Base-by-base conservation (phyloP, 2,329 filamentous ascomycete species). In the Plenodomus biglobosus region DNA sequence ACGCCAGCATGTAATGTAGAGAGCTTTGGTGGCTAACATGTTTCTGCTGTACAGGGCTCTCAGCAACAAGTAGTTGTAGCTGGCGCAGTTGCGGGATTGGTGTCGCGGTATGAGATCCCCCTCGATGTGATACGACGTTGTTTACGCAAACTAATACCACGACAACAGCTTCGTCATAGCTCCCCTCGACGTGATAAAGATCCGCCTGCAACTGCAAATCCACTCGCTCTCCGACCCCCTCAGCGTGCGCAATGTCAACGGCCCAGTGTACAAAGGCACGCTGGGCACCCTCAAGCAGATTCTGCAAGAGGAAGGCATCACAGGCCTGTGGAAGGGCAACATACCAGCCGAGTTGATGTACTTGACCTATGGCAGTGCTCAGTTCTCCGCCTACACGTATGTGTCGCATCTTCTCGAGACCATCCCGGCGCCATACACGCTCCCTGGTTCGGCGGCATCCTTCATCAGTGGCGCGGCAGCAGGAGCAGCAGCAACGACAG, bases 111-210 rank as follows among this genome's bases (percentile, higher is more conserved):
- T 46, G 70, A 46, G n/a, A n/a, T 11, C 30, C 13, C 8, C 17
- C 18, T 36, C 38, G n/a, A 8, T 40, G 17, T 16, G 20, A 38
- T 35, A 17, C 8, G 16, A 21, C 24, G n/a, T 16, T 20, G 30
- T 22, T 27, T 44, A 34, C 35, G 16, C 13, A 13, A 39, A 40
- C 40, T 55, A 24, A 58, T 16, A 42, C 42, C 35, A 50, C 61
- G 8, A 32, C 27, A 15, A 32, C 27, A 91, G 89, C 70, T 97
- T 99, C 78, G 84, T 94, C 67, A 87, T 97, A 69, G 90, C 94
- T 16, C 94, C 94, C 44, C 87, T 99, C 59, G 94, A 99, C 73
- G 94, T 99, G 55, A 85, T 97, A 75, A 97, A 99, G 78, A 99
- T 99, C 75, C 89, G 94, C 39, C 85, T 97, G 38, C 94, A 99